phyloP scores from a whole-genome alignment of 2,329 filamentous ascomycete genomes.

The Pleomassaria siparia region DNA sequence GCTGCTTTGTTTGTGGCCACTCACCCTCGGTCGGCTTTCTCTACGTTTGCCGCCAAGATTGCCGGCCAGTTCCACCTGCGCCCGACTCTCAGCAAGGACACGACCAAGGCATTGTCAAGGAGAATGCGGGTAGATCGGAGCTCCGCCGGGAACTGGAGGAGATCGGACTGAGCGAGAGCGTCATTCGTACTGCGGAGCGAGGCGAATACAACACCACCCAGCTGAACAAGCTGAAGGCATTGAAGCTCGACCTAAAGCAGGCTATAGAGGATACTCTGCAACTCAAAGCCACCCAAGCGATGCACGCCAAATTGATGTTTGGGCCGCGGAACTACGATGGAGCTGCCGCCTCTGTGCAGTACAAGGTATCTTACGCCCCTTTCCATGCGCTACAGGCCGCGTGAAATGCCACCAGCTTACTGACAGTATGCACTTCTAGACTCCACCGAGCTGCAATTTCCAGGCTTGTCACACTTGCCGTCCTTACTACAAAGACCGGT shows the following conservation, averaged over 20 bases:
- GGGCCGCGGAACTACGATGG: constrained; percentile 23
- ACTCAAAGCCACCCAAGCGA: constrained; percentile 19
- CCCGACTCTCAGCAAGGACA: background rate
- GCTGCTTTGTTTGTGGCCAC: constrained; percentile 62
- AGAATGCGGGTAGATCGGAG: constrained; percentile 15
- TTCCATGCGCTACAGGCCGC: background rate
- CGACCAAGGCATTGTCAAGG: background rate
- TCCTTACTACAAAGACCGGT: constrained; percentile 51
- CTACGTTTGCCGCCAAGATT: constrained; percentile 71
- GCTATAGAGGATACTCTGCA: constrained; percentile 26
- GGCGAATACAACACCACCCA: constrained; percentile 38
- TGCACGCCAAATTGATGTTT: constrained; percentile 16
- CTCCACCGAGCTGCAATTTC: constrained; percentile 41
- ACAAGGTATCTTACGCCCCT: background rate
- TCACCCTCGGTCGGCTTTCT: constrained; percentile 67
- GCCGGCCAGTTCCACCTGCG: constrained; percentile 16
- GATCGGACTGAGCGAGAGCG: constrained; percentile 34
- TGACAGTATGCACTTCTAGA: constrained; percentile 1
- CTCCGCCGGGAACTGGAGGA: constrained; percentile 30
- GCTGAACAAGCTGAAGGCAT: constrained; percentile 30
- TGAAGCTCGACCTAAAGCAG: constrained; percentile 35
- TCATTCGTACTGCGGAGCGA: constrained; percentile 36
- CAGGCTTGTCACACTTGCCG: constrained; percentile 54
- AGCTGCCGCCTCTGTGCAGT: constrained; percentile 10
- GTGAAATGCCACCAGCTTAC: background rate